These are phyloP conservation scores for Rhizopus delemar DNA, from an alignment of 371 early-diverging fungal species.

Conservation along the genomic window DNA sequence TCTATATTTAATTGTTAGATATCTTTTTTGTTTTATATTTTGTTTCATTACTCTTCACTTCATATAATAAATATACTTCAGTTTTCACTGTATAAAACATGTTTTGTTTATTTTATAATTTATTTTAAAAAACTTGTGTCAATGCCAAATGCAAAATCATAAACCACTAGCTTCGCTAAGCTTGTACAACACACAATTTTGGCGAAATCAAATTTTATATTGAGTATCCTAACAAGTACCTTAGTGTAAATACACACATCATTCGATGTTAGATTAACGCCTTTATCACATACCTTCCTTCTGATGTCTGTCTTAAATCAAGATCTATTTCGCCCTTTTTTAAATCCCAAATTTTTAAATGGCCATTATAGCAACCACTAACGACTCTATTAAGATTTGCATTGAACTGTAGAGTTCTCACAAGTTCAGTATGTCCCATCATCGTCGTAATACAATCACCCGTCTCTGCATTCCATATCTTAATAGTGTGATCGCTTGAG, in stretches of 20 bases:
- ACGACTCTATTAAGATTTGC: slow-evolving; percentile 59
- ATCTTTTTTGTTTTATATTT: slow-evolving; percentile 3
- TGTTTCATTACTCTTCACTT: neutral
- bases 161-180: slow-evolving; percentile 72
- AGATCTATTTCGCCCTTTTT: slow-evolving; percentile 49
- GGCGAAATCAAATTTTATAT: slow-evolving; percentile 78
- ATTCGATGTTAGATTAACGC: too few relatives aligned
- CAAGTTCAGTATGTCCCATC: slow-evolving; percentile 75
- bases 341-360: slow-evolving; percentile 84
- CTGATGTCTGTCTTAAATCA: slow-evolving; percentile 62
- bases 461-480: slow-evolving; percentile 86
- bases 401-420: slow-evolving; percentile 69
- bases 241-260: too few relatives aligned
- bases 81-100: neutral
- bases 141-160: slow-evolving; percentile 75
- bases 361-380: slow-evolving; percentile 81
- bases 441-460: slow-evolving; percentile 42
- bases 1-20: slow-evolving; percentile 5
- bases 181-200: slow-evolving; percentile 85
- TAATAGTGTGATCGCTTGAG: slow-evolving; percentile 93
- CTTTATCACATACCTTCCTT: slow-evolving; percentile 52
- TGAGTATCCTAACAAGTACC: slow-evolving; percentile 70
- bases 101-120: neutral
- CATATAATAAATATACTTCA: slow-evolving; percentile 10
- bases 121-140: slow-evolving; percentile 59